Conservation (phyloP, 208 protist species). For the Phytomonas sp. region DNA sequence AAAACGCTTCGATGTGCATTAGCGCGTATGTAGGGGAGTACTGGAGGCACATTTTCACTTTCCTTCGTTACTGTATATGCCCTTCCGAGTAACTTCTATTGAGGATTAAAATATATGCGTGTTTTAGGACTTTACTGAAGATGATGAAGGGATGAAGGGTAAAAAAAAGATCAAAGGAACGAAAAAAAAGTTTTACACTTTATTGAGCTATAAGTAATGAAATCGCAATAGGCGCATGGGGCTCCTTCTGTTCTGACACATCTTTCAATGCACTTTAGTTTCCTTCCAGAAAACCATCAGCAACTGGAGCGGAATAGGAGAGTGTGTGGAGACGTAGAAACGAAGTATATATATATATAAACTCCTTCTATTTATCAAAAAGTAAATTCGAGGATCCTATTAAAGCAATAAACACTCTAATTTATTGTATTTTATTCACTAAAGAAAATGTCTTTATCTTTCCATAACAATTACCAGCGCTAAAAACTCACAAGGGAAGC, state of each 20-base stretch:
- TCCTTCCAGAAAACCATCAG: background rate
- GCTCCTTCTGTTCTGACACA: background rate
- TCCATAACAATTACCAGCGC: background rate
- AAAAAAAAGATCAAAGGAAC: slow-evolving; percentile 3
- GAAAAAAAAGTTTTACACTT: slow-evolving; percentile 6
- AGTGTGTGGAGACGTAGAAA: slow-evolving; percentile 1
- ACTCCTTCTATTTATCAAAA: background rate
- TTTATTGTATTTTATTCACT: background rate
- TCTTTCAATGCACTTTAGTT: background rate
- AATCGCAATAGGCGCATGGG: background rate
- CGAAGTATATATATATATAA: slow-evolving; percentile 2
- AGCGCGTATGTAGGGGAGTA: background rate
- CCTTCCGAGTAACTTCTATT: background rate
- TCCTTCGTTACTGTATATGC: background rate
- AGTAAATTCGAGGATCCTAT: background rate
- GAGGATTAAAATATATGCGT: background rate
- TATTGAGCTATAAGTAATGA: slow-evolving; percentile 1
- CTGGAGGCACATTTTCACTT: background rate
- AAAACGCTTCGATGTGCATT: background rate
- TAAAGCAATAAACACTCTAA: background rate
- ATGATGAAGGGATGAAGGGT: slow-evolving; percentile 10
- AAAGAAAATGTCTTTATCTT: background rate
- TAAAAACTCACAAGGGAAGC: background rate
- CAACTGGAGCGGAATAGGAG: background rate
- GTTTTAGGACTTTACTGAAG: background rate